phyloP scores from a whole-genome alignment of 306 rosid species.

The Corylus avellana region DNA sequence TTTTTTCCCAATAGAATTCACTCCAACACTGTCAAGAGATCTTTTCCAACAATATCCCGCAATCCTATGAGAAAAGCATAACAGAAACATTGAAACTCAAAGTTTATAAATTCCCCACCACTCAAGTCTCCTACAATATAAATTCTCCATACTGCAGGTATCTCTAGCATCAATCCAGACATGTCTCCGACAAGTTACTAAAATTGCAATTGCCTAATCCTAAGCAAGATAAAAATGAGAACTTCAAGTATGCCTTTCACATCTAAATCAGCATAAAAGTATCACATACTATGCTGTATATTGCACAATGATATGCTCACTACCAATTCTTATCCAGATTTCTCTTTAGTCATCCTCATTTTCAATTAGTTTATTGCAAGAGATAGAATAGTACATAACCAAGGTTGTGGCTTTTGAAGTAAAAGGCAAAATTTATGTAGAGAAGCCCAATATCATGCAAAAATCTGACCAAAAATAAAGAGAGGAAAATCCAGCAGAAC shows the following conservation, averaged over 20 bases:
- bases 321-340: not conserved
- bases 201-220: not conserved
- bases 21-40: not conserved
- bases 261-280: not conserved
- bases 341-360: not conserved
- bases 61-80: not conserved
- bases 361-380: not conserved
- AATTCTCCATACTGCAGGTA: not conserved
- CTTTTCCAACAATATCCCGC: not conserved
- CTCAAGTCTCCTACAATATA: not conserved
- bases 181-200: not conserved
- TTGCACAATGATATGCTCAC: not conserved
- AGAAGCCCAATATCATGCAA: slow-evolving; percentile 1
- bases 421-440: not conserved
- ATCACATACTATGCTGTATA: not conserved
- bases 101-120: not conserved
- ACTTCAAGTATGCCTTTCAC: not conserved
- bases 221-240: not conserved
- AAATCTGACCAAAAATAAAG: not conserved
- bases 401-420: not conserved
- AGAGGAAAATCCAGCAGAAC: not conserved
- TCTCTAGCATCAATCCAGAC: not conserved
- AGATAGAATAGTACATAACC: not conserved
- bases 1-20: not conserved
- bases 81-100: not conserved